Evolutionary conservation across 2,329 filamentous ascomycete genomes (phyloP).

Genomic region (Fusarium anthophilum): DNA sequence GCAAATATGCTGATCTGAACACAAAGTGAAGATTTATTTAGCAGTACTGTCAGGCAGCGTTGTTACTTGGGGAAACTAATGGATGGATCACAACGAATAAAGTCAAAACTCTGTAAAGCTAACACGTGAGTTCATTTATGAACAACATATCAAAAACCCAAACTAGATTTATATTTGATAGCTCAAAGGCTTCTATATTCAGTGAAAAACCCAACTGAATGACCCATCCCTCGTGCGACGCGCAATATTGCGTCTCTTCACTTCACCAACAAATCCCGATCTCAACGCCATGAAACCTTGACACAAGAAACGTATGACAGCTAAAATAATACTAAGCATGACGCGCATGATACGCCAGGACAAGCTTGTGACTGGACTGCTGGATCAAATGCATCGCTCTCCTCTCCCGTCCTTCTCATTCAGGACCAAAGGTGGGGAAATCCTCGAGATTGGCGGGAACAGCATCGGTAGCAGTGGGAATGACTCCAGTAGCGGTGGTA

Average conservation of each 20-base stretch:
- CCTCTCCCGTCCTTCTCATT: neutral
- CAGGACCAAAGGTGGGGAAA: neutral
- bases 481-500: neutral
- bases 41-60: neutral
- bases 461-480: neutral
- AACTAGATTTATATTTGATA: neutral
- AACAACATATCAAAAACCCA: neutral
- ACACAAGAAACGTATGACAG: no score
- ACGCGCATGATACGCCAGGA: neutral
- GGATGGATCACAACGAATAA: no score
- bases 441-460: neutral
- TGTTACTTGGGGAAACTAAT: neutral
- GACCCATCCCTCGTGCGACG: neutral
- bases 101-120: no score
- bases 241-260: no score
- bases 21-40: neutral
- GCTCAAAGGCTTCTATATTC: neutral
- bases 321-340: neutral
- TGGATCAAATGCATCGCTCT: neutral
- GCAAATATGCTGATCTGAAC: neutral
- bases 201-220: neutral
- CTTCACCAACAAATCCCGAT: neutral
- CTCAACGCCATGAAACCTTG: neutral
- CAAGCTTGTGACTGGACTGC: neutral
- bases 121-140: fast-evolving